Evolutionary conservation across 2,329 filamentous ascomycete species (phyloP).

Genomic region (Epichloe elymi): DNA sequence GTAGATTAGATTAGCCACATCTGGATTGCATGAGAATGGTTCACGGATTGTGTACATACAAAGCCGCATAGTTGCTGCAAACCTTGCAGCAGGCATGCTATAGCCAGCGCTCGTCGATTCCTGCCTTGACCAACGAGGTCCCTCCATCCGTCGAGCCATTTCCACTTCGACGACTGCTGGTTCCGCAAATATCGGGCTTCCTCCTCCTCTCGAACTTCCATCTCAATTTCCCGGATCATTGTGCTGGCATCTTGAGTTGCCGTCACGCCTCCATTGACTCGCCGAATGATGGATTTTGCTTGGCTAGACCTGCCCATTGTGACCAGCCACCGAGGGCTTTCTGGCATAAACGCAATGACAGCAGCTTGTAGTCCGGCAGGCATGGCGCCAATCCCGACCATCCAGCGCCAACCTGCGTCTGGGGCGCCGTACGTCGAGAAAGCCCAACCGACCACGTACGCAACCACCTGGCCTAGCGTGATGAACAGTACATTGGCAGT

Average conservation of each 20-base stretch:
- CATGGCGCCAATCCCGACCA: constrained; percentile 73
- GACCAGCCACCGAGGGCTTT: constrained; percentile 81
- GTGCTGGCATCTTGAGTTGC: constrained; percentile 35
- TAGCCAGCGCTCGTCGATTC: constrained; percentile 63
- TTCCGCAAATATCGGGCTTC: constrained; percentile 29
- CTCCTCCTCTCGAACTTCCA: constrained; percentile 60
- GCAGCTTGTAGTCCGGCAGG: constrained; percentile 61
- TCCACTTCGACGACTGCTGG: constrained; percentile 16
- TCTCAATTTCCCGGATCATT: constrained; percentile 56
- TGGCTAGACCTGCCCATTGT: constrained; percentile 47
- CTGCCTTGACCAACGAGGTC: constrained; percentile 44
- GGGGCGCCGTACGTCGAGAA: constrained; percentile 44
- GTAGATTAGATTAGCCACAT: constrained; percentile 3
- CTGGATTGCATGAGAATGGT: neutral
- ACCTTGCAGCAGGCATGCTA: constrained; percentile 77
- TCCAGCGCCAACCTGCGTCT: constrained; percentile 68
- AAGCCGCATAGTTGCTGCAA: constrained; percentile 84
- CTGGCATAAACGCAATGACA: constrained; percentile 62
- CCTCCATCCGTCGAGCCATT: constrained; percentile 33
- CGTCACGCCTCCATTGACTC: constrained; percentile 45
- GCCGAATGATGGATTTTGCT: constrained; percentile 52
- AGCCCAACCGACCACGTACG: constrained; percentile 71
- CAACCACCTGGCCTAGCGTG: constrained; percentile 77
- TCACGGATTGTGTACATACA: constrained; percentile 29
- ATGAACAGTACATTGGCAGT: constrained; percentile 75